Percentiles rank a stretch among this genome's conserved stretches.
Evolutionary conservation across 192 early-diverging fungal species (phyloP).

Genomic region (Gryganskiella cystojenkinii): DNA sequence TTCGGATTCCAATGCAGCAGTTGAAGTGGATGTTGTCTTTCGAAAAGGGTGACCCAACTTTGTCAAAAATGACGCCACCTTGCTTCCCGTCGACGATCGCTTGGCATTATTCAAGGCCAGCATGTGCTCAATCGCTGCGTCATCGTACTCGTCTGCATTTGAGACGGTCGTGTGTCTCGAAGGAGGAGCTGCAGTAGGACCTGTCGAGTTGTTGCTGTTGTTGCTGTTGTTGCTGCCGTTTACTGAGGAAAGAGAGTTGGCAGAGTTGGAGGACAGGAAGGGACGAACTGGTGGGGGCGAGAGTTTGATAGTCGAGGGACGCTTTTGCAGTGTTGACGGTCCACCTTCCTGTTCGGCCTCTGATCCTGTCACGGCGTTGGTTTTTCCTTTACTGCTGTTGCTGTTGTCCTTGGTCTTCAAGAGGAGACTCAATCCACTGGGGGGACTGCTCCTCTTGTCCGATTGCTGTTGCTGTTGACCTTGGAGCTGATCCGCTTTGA

Average conservation of each 20-base stretch:
- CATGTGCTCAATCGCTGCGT: not conserved
- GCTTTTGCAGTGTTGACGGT: too few relatives aligned
- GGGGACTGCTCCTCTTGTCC: conserved; percentile 29
- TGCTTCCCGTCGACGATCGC: not conserved
- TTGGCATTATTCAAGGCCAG: conserved; percentile 2
- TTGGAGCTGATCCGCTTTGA: not conserved
- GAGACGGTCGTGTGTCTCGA: not conserved
- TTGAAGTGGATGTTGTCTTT: not conserved
- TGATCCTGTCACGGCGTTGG: conserved; percentile 3
- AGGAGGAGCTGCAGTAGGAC: not conserved
- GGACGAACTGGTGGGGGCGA: too few relatives aligned
- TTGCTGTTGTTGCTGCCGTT: not conserved
- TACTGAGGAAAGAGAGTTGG: too few relatives aligned
- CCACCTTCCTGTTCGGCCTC: conserved; percentile 2
- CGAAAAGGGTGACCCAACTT: not conserved
- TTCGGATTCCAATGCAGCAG: conserved; percentile 1
- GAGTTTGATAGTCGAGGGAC: too few relatives aligned
- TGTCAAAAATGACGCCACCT: not conserved
- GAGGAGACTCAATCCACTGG: conserved; percentile 45
- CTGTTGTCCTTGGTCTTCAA: conserved; percentile 37
- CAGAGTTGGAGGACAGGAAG: too few relatives aligned
- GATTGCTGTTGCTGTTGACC: conserved; percentile 8
- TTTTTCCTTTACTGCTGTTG: conserved; percentile 1
- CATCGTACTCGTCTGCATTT: not conserved
- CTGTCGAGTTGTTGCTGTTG: conserved; percentile 2